These are phyloP conservation scores for Colletotrichum aenigma DNA, from an alignment of 2,329 filamentous ascomycete species.

Conservation along the genomic window DNA sequence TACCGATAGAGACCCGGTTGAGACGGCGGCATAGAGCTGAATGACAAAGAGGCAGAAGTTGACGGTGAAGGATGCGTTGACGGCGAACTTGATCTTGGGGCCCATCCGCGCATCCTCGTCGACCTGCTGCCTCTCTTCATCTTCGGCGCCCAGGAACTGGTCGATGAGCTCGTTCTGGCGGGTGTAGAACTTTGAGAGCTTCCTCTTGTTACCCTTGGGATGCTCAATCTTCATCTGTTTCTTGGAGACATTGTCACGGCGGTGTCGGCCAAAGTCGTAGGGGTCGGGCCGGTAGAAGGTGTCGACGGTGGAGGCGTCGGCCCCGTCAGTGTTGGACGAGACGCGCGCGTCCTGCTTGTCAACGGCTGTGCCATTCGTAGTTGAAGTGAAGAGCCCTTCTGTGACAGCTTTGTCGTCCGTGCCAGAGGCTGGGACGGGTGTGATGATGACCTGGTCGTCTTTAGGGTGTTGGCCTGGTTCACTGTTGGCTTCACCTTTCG, in stretches of 20 bases:
- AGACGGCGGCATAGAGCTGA: conserved; percentile 62
- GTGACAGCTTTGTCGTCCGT: conserved; percentile 1
- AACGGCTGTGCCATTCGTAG: background rate
- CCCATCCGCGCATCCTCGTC: conserved; percentile 56
- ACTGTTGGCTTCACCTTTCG: background rate
- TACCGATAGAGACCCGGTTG: conserved; percentile 60
- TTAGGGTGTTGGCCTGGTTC: background rate
- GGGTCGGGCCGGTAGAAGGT: conserved; percentile 33
- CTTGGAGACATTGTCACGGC: conserved; percentile 41
- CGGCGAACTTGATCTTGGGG: conserved; percentile 56
- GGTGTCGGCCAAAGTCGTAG: conserved; percentile 42
- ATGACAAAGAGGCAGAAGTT: conserved; percentile 62
- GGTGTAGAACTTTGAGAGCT: conserved; percentile 51
- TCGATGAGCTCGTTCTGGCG: conserved; percentile 54
- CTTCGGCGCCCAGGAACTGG: conserved; percentile 57
- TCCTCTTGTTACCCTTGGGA: conserved; percentile 45
- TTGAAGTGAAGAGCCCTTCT: background rate
- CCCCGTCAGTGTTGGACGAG: background rate
- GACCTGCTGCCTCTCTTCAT: conserved; percentile 57
- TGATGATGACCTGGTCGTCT: background rate
- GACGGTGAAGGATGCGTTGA: conserved; percentile 54
- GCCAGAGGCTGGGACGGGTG: background rate
- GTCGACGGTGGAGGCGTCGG: conserved; percentile 1
- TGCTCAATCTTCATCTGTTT: conserved; percentile 53
- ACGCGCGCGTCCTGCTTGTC: background rate